Base-by-base conservation (phyloP, 768 basidiomycete genomes). In the Rossbeevera mucosa region DNA sequence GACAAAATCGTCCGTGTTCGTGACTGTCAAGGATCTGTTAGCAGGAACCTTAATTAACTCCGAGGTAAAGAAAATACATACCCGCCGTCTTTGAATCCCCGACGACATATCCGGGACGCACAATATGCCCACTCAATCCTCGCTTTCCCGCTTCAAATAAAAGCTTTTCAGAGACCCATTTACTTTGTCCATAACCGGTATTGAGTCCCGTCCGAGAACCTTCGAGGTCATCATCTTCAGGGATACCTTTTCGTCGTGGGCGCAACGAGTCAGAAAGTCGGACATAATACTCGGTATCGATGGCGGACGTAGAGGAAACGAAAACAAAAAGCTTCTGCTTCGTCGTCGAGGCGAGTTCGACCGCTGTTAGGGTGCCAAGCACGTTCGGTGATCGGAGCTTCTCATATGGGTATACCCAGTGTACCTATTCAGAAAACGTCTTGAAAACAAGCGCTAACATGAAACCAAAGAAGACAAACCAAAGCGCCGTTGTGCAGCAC, bases 401-500 rank as follows among this genome's bases (percentile, higher is more conserved):
- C 66, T 94, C 87, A 71, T 99, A 99, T 0, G 94, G 93, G 69
- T 96, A 99, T 3, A 99, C 91, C 96, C 96, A 99, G 64, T 99
- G 96, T 13, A 98, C 92, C 91, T 93, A 63, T 22, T 26, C 29
- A 18, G 9, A n/a, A 7, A 29, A 29, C 20, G 3, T 41, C 49
- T n/a, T 60, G 36, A 53, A 30, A 28, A 29, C 14, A 41, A 21
- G 16, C 6, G 4, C 7, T 5, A 13, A 44, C 18, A 16, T 25
- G 22, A 28, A 47, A 26, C 2, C 30, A 33, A 25, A n/a, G 53
- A 26, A 5, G n/a, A 76, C 87, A 53, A 59, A 94, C 95, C 69
- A 97, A 70, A n/a, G 96, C 96, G 30, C 96, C 96, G 58, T 99
- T 99, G 66, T 99, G 96, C 43, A 98, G 62, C 29, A 99, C 75